phyloP scores from a whole-genome alignment of 441 rosid species.

The Francoa sonchifolia region DNA sequence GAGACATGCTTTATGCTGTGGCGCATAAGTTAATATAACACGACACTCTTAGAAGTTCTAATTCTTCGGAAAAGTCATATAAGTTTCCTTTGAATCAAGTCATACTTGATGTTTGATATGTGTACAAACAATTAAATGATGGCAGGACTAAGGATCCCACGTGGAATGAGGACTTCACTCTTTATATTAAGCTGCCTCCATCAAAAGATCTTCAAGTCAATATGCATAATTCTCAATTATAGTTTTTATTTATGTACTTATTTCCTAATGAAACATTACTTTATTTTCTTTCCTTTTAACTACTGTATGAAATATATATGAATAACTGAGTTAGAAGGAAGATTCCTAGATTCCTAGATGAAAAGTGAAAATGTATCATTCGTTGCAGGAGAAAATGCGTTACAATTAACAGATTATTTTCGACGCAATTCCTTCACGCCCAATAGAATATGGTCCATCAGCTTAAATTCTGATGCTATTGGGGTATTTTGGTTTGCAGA shows the following conservation, averaged over 20 bases:
- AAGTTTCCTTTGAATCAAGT: constrained; percentile 7
- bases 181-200: constrained; percentile 48
- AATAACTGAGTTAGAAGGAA: no score
- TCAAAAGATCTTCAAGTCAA: constrained; percentile 63
- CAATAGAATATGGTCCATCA: neutral
- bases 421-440: neutral
- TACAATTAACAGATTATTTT: no score
- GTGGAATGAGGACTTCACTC: constrained; percentile 74
- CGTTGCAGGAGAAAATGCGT: no score
- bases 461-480: neutral
- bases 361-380: no score
- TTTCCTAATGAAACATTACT: constrained; percentile 4
- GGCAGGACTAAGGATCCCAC: constrained; percentile 74
- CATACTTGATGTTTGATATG: no score
- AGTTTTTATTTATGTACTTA: constrained; percentile 7
- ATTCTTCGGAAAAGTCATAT: constrained; percentile 3
- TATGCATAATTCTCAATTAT: constrained; percentile 11
- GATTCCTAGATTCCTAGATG: no score
- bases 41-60: no score
- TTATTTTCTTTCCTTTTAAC: constrained; percentile 4
- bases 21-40: no score
- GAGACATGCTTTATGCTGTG: no score
- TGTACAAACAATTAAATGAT: no score
- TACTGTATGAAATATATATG: no score
- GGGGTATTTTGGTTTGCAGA: neutral